Evolutionary conservation across 2,329 filamentous ascomycete genomes (phyloP), one percentile per base, ranked within the genome.

Genomic region (Orbilia brochopaga): DNA sequence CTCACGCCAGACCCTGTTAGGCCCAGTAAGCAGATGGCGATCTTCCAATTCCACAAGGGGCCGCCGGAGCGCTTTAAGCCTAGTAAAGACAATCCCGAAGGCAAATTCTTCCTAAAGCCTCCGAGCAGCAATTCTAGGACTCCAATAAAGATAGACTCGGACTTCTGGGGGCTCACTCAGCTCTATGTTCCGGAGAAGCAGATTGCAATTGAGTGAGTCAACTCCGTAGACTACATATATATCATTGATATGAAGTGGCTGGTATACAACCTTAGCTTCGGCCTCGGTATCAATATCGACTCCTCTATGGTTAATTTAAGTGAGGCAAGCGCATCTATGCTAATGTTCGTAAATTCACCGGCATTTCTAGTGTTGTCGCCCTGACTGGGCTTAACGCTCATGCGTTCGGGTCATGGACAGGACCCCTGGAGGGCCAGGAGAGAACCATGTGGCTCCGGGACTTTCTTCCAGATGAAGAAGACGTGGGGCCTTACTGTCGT

Each of bases 391-490:
- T 75, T 6, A 66, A 74, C 61, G 73, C 74, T 8, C 74, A 76
- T 19, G 64, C 74, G 11, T 76, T 66, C 37, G 69, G 69, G 17
- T 75, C 72, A 17, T 75, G 74, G 67, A 63, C 23, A n/a, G 63
- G 69, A 17, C 35, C 15, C 24, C 55, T 50, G 2, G 5, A 24
- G 19, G 44, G 60, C 15, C 23, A 44, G 0, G 6, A 51, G 30
- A 50, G 53, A 17, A 50, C 52, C 15, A 74, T 75, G 73, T 76
- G 74, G 74, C 74, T 75, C n/a, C 73, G 63, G 11, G 57, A 76
- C 32, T 76, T 72, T 35, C 62, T 75, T 13, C 1, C 21, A 3
- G 10, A 37, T 4, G 73, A 76, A 53, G n/a, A 37, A 1, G 19
- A 51, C n/a, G 15, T 70, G 17, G 58, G 65, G 6, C 65, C 58